Base-by-base conservation (phyloP, 2,329 filamentous ascomycete genomes). In the Colletotrichum tropicale region DNA sequence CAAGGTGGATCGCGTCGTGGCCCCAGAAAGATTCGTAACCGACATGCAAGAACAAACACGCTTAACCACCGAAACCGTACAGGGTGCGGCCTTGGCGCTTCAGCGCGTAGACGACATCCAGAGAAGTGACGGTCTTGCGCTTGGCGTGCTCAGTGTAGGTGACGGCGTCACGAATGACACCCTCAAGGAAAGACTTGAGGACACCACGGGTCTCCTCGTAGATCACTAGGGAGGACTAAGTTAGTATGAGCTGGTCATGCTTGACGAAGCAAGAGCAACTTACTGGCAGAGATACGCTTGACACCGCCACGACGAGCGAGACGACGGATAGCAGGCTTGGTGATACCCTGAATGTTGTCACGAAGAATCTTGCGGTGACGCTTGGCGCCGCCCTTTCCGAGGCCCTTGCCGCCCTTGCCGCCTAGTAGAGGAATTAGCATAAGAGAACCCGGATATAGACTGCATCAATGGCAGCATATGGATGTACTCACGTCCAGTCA, bases 331-430 rank as follows among this genome's bases (percentile, higher is more conserved):
- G 96, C 96, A 83, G 96, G 96, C 94, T 98, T 98, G 85, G 96
- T 98, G 87, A 98, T 98, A 89, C 96, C 96, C 91, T 98, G 96
- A 86, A 98, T 98, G 94, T 98, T 98, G 94, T 98, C 96, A 89
- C 96, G 95, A 88, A 98, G 92, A 91, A 98, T 98, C 95, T 98
- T 98, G 85, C 96, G 94, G 90, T 98, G 96, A 89, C 96, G 96
- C 94, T 98, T 98, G 89, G 96, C 96, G 88, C 96, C 96, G 81
- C 96, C 96, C 93, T 98, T 98, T 88, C 96, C 96, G 89, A 98
- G 95, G 87, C 96, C 96, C 93, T 98, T 98, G 87, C 96, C 96
- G 88, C 96, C 96, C 90, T 98, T 98, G 87, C 95, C 95, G 87
- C 95, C 95, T 97, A 82, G 8, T 8, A 56, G 30, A 18, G 66